phyloP scores from a whole-genome alignment of 2,329 filamentous ascomycete genomes.

The Colletotrichum eleusines region DNA sequence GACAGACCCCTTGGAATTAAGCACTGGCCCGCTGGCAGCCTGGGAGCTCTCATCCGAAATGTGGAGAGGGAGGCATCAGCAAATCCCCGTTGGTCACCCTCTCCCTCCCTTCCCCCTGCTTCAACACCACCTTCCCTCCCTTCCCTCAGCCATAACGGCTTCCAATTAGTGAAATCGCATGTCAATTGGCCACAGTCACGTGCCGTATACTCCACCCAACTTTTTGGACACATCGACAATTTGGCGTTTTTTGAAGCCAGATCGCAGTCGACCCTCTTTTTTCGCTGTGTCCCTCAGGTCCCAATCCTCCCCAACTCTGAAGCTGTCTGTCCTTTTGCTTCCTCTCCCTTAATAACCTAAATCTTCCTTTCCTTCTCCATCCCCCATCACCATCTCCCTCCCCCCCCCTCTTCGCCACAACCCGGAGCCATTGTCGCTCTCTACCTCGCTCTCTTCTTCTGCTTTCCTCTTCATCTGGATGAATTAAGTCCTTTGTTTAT shows the following conservation, averaged over 20 bases:
- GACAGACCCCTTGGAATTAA: constrained; percentile 39
- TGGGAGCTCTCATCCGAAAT: constrained; percentile 7
- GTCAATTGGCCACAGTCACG: constrained; percentile 47
- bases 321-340: constrained; percentile 46
- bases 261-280: constrained; percentile 49
- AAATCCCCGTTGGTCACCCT: no score
- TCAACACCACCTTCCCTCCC: background rate
- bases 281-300: constrained; percentile 19
- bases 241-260: constrained; percentile 58
- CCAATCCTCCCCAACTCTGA: constrained; percentile 18
- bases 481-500: constrained; percentile 50
- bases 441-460: constrained; percentile 48
- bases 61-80: no score
- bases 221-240: constrained; percentile 61
- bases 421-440: constrained; percentile 45
- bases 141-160: background rate
- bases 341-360: constrained; percentile 51
- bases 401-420: constrained; percentile 50
- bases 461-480: constrained; percentile 50
- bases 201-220: constrained; percentile 48
- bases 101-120: background rate
- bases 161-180: constrained; percentile 14
- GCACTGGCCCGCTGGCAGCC: background rate
- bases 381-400: constrained; percentile 49
- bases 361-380: constrained; percentile 27